Base-by-base conservation (phyloP, 2,329 filamentous ascomycete genomes). In the Huntiella bhutanensis region DNA sequence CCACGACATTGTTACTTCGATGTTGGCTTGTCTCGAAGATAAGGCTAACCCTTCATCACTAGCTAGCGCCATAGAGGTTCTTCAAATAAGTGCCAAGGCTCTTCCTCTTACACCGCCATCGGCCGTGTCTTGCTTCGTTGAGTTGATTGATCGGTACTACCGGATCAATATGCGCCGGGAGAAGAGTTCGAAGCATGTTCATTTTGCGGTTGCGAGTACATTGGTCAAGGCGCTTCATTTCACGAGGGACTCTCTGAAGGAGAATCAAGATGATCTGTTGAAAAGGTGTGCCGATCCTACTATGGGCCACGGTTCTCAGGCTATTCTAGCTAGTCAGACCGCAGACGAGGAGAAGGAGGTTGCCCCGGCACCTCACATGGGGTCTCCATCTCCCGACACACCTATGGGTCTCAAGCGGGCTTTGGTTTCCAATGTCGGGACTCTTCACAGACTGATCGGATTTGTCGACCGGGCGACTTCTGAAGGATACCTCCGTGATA, bases 21-120 rank as follows among this genome's bases (percentile, higher is more conserved):
- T 49, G 48, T 19, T 45, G 10, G 35, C 40, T 15, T 94, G 86
- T 59, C 64, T 75, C 17, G 73, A 79, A 48, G 85, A 95, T 64
- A 80, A 77, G 56, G 76, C 77, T 47, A 94, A 92, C 58, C 66
- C 59, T n/a, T 71, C 78, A 45, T 72, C 74, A 16, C 71, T 93
- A 52, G 61, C 65, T 3, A 69, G 80, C 52, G 80, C 82, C 4
- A 73, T 67, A 43, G 60, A 66, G 43, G 66, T 93, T 19, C 62
- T 94, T 28, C 66, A 76, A 45, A 86, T 87, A 79, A 46, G 57
- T 34, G 43, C 49, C 17, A 54, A 28, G 11, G 48, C 46, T 11
- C 13, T 47, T 13, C 56, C 15, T 55, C 60, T 43, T 37, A 16
- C 41, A 33, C 44, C 48, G n/a, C 48, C 48, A 19, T 38, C 48